These are phyloP conservation scores for Serendipita vermifera DNA, from an alignment of 768 basidiomycete species.

Conservation along the genomic window DNA sequence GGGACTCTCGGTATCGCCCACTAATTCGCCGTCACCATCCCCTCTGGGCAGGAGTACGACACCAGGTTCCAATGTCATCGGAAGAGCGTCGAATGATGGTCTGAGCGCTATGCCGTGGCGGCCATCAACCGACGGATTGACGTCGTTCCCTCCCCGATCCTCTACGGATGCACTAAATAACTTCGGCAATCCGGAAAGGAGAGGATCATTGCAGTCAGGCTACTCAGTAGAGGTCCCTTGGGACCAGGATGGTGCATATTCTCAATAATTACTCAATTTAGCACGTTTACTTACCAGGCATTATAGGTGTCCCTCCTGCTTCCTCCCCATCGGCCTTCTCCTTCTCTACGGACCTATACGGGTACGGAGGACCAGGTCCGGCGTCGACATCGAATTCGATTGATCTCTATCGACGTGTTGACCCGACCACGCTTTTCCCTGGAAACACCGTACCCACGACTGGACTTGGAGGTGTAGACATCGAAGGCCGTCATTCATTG, in stretches of 20 bases:
- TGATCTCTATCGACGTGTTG: neutral
- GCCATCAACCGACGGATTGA: slow-evolving; percentile 3
- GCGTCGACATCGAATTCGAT: slow-evolving; percentile 1
- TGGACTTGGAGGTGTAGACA: neutral
- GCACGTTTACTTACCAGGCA: neutral
- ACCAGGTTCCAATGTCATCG: neutral
- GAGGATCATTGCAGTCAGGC: slow-evolving; percentile 1
- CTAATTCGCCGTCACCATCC: neutral
- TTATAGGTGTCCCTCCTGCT: neutral
- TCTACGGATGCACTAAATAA: neutral
- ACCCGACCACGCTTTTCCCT: neutral
- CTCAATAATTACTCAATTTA: neutral
- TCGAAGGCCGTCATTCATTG: slow-evolving; percentile 3
- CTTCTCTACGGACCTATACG: slow-evolving; percentile 6
- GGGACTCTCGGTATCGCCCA: neutral
- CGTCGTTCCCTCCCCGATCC: neutral
- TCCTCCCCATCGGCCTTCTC: slow-evolving; percentile 7
- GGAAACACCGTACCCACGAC: neutral
- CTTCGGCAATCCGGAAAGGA: neutral
- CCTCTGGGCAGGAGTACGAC: neutral
- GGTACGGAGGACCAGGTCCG: neutral
- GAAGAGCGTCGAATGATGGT: neutral
- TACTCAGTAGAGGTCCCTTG: slow-evolving; percentile 5
- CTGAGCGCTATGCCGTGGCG: neutral
- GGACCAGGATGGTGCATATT: neutral